Evolutionary conservation across 192 early-diverging fungal genomes (phyloP).

Genomic region (Coemansia javaensis): DNA sequence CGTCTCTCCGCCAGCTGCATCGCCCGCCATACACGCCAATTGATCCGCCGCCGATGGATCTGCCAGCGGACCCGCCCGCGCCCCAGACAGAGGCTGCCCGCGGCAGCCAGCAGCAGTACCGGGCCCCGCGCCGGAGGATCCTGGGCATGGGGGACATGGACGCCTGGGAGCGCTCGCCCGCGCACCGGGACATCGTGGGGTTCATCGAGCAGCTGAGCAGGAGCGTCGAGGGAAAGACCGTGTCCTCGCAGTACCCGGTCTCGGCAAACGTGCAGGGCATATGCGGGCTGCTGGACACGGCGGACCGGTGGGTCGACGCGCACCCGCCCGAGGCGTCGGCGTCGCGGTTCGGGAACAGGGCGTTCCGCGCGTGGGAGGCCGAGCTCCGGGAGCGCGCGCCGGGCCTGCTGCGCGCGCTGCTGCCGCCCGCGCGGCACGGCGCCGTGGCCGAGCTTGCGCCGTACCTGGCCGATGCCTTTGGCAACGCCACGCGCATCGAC

Average conservation of each 20-base stretch:
- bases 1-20: no score
- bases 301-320: slow-evolving; percentile 68
- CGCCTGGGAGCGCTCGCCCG: slow-evolving; percentile 59
- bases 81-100: no score
- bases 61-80: no score
- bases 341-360: slow-evolving; percentile 88
- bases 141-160: slow-evolving; percentile 53
- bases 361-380: slow-evolving; percentile 77
- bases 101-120: slow-evolving; percentile 19
- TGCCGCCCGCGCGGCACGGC: slow-evolving; percentile 22
- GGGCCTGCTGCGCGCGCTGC: slow-evolving; percentile 17
- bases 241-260: slow-evolving; percentile 52
- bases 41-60: no score
- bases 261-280: slow-evolving; percentile 52
- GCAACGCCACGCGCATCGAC: slow-evolving; percentile 86
- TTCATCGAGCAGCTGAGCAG: slow-evolving; percentile 73
- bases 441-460: slow-evolving; percentile 66
- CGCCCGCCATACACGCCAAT: no score
- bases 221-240: slow-evolving; percentile 60
- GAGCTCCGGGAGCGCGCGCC: slow-evolving; percentile 44
- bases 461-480: slow-evolving; percentile 75
- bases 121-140: slow-evolving; percentile 57
- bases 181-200: slow-evolving; percentile 62
- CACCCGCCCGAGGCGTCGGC: slow-evolving; percentile 67
- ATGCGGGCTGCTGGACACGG: slow-evolving; percentile 59